phyloP scores from a whole-genome alignment of 768 basidiomycete genomes.

The Lentinula aciculospora region DNA sequence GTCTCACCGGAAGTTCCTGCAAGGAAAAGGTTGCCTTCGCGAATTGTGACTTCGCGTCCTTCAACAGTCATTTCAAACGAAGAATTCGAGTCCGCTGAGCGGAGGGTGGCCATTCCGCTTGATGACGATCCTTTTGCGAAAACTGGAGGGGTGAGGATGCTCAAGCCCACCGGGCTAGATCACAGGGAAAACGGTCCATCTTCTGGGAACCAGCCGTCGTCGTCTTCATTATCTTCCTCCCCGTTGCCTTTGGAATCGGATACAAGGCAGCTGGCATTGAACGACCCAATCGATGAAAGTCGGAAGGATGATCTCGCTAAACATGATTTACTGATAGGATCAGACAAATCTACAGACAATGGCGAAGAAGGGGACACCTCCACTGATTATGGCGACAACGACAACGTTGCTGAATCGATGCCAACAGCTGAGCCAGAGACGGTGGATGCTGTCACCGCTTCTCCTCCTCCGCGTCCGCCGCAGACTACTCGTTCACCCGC shows the following conservation, averaged over 20 bases:
- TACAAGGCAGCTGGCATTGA: not conserved
- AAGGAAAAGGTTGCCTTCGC: constrained; percentile 6
- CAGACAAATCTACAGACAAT: not conserved
- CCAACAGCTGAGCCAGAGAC: not conserved
- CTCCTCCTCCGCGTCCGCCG: not conserved
- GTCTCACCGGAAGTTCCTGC: constrained; percentile 1
- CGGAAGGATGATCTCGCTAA: not conserved
- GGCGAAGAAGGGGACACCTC: not conserved
- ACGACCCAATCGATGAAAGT: not conserved
- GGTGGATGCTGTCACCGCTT: not conserved
- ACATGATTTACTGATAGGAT: not conserved
- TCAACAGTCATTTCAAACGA: constrained; percentile 13
- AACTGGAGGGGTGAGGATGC: constrained; percentile 44
- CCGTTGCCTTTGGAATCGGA: not conserved
- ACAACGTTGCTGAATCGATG: not conserved
- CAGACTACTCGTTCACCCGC: not conserved
- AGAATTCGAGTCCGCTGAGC: not conserved
- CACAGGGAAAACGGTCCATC: not conserved
- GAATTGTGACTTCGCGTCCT: not conserved
- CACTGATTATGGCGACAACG: not conserved
- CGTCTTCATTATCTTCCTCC: not conserved
- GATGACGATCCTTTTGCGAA: constrained; percentile 56
- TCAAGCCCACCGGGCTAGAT: constrained; percentile 18
- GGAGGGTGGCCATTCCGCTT: constrained; percentile 29
- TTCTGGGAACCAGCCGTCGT: not conserved